Percentiles rank a stretch among this genome's conserved stretches.
These are phyloP conservation scores for Alliaria petiolata DNA, from an alignment of 345 rosid species.

Conservation along the genomic window DNA sequence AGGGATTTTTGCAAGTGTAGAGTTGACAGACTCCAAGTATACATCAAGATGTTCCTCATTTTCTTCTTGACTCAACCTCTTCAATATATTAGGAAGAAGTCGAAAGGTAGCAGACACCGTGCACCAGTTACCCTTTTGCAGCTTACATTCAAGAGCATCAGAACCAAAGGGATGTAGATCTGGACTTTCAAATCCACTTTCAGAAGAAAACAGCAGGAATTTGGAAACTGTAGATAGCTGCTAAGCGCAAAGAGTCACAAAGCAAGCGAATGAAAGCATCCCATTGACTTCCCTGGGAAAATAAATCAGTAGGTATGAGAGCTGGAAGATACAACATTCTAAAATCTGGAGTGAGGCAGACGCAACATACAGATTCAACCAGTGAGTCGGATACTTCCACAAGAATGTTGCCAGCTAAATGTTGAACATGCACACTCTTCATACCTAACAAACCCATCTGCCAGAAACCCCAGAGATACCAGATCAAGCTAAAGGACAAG, in stretches of 20 bases:
- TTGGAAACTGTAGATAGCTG: constrained; percentile 24
- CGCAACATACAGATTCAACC: constrained; percentile 46
- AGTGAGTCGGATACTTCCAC: constrained; percentile 43
- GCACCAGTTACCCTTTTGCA: constrained; percentile 55
- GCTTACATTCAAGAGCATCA: constrained; percentile 35
- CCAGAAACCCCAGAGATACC: constrained; percentile 1
- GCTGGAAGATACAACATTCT: not conserved
- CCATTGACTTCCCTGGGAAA: constrained; percentile 55
- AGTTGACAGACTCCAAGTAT: constrained; percentile 40
- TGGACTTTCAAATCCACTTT: constrained; percentile 12
- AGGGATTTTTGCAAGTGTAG: constrained; percentile 45
- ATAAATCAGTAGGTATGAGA: not conserved
- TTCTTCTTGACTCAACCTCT: constrained; percentile 53
- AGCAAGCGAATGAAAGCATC: constrained; percentile 39
- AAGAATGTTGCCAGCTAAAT: constrained; percentile 61
- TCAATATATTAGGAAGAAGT: constrained; percentile 53
- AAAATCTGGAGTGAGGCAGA: not conserved
- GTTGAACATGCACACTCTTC: constrained; percentile 50
- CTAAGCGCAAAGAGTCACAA: constrained; percentile 46
- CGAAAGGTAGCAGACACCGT: constrained; percentile 48
- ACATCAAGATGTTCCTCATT: constrained; percentile 42
- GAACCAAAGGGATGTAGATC: constrained; percentile 23
- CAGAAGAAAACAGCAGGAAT: constrained; percentile 22
- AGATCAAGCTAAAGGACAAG: not conserved
- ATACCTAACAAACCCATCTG: constrained; percentile 50